Evolutionary conservation across 2,329 filamentous ascomycete genomes (phyloP).

Genomic region (Apiospora malaysiana): DNA sequence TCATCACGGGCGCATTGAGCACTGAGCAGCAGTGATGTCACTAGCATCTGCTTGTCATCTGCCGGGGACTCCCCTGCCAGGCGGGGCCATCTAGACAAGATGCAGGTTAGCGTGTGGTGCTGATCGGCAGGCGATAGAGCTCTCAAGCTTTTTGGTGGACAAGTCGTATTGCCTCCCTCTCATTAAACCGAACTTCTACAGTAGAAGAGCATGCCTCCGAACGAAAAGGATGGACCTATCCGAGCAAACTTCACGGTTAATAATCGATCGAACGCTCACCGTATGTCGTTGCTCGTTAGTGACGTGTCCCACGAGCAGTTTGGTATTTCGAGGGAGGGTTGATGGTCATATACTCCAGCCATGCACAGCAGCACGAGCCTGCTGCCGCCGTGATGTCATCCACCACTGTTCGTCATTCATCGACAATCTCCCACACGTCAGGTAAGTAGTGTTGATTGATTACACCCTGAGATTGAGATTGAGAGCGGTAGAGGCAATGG

Average conservation of each 20-base stretch:
- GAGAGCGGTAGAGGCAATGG: neutral
- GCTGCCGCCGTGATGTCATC: slow-evolving; percentile 1
- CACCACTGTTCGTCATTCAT: neutral
- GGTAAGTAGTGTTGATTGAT: neutral
- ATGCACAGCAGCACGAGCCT: slow-evolving; percentile 2
- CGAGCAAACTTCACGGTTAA: neutral
- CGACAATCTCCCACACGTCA: neutral
- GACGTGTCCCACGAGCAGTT: neutral
- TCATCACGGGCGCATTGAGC: neutral
- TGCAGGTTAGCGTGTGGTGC: neutral
- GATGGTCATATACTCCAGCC: neutral
- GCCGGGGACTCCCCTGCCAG: slow-evolving; percentile 3
- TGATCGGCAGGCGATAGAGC: slow-evolving; percentile 6
- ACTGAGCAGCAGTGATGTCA: slow-evolving; percentile 3
- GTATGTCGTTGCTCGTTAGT: neutral
- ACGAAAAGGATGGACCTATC: neutral
- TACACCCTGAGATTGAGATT: neutral
- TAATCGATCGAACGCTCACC: neutral
- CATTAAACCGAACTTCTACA: neutral
- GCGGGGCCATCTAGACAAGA: neutral
- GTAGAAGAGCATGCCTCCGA: neutral
- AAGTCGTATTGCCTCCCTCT: neutral
- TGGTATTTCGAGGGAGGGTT: neutral
- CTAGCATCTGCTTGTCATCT: slow-evolving; percentile 14
- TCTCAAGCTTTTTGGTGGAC: slow-evolving; percentile 8